Base-by-base conservation (phyloP, 164 flowering plant genomes). In the Aristolochia californica region DNA sequence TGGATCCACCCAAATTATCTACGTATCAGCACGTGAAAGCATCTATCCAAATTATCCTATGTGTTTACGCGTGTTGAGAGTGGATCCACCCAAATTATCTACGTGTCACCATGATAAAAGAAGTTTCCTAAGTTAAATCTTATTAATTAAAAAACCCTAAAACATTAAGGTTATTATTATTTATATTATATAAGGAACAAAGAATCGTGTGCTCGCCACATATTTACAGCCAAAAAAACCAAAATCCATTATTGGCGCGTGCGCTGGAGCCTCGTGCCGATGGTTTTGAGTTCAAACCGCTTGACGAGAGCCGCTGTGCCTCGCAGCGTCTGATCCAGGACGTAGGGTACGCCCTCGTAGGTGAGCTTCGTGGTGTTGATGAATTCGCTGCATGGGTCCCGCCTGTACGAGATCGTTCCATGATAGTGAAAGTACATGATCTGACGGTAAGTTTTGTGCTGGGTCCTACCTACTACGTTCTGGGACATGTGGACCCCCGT, bases 171-270 rank as follows among this genome's bases (percentile, higher is more conserved):
- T 93, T 83, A 89, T 96, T 27, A 93, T 72, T 26, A 91, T 97
- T 97, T 97, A 93, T 74, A 76, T 79, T 84, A 97, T 89, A 40
- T n/a, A n/a, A n/a, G n/a, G n/a, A n/a, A n/a, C n/a, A n/a, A n/a
- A n/a, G n/a, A n/a, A n/a, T n/a, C n/a, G n/a, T n/a, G n/a, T 34
- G 10, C 40, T n/a, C 40, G 40, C 40, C 40, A 2, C 4, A 4
- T 5, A 34, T 34, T 3, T 3, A n/a, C n/a, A n/a, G n/a, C n/a
- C n/a, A n/a, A 34, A 34, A 34, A 34, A 34, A 34, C 1, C 11
- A 34, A 34, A 34, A 34, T 34, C n/a, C n/a, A 24, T 78, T 65
- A 85, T 70, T 85, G 93, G 11, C 65, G 74, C 0, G 87, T 83
- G 38, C 55, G 59, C 48, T 74, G 74, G 55, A 85, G 61, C 55